Conservation (phyloP, 768 basidiomycete species). For the Mycena indigotica region DNA sequence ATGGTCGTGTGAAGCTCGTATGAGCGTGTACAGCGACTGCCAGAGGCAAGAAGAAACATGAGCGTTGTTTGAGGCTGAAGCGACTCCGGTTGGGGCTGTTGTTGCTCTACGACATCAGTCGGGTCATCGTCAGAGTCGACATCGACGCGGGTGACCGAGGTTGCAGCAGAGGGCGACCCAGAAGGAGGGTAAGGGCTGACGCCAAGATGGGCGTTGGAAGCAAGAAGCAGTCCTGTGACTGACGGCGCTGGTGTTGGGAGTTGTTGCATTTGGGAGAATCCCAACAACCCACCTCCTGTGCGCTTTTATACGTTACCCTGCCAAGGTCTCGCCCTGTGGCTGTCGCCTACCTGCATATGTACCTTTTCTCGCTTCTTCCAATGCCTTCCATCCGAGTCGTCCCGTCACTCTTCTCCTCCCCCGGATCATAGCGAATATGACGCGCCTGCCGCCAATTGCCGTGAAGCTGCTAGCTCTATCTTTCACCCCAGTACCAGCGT, state of each 20-base stretch:
- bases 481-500: too few relatives aligned
- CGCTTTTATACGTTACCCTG: neutral
- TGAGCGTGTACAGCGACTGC: neutral
- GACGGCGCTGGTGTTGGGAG: neutral
- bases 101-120: neutral
- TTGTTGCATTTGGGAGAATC: neutral
- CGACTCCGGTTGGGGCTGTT: neutral
- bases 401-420: neutral
- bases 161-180: neutral
- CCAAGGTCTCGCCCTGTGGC: neutral
- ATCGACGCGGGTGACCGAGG: slow-evolving; percentile 1
- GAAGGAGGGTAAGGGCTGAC: neutral
- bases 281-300: neutral
- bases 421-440: neutral
- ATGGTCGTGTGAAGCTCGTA: neutral
- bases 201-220: neutral
- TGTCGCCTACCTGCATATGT: neutral
- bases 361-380: neutral
- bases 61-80: neutral
- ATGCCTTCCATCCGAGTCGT: neutral
- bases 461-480: too few relatives aligned
- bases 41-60: neutral
- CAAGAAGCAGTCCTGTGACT: neutral
- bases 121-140: neutral
- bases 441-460: neutral